These are phyloP conservation scores for Penicillium psychrofluorescens DNA, from an alignment of 495 filamentous ascomycete genomes.

Conservation along the genomic window DNA sequence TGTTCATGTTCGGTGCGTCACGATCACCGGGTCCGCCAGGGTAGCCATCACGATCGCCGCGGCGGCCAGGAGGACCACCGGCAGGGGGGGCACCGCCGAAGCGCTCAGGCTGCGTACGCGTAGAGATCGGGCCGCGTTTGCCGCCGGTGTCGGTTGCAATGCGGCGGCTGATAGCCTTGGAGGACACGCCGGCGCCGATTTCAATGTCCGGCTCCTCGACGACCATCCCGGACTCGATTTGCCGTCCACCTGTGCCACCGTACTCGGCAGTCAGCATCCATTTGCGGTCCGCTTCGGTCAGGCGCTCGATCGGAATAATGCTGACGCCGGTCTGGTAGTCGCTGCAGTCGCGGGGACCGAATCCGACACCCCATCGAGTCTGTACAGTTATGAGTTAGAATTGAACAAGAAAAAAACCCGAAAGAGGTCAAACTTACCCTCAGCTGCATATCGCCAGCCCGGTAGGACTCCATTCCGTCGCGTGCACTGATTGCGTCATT, in stretches of 20 bases:
- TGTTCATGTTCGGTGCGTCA: slow-evolving; percentile 39
- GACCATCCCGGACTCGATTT: slow-evolving; percentile 74
- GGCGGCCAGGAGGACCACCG: slow-evolving; percentile 35
- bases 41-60: slow-evolving; percentile 23
- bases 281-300: slow-evolving; percentile 93
- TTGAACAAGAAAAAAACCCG: background rate
- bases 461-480: slow-evolving; percentile 81
- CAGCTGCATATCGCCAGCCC: slow-evolving; percentile 63
- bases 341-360: slow-evolving; percentile 93
- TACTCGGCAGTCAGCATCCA: slow-evolving; percentile 96
- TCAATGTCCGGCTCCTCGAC: slow-evolving; percentile 98
- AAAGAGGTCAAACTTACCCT: slow-evolving; percentile 51
- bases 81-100: slow-evolving; percentile 35
- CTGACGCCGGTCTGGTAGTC: slow-evolving; percentile 91
- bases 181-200: slow-evolving; percentile 93
- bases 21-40: slow-evolving; percentile 15
- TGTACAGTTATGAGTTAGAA: slow-evolving; percentile 30
- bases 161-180: slow-evolving; percentile 84
- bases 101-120: slow-evolving; percentile 43
- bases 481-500: slow-evolving; percentile 77
- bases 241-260: slow-evolving; percentile 80
- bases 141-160: slow-evolving; percentile 73
- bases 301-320: slow-evolving; percentile 80
- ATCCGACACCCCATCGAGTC: slow-evolving; percentile 97
- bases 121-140: slow-evolving; percentile 65